Conservation (phyloP, 2,329 filamentous ascomycete species). For the Colletotrichum eleusines region DNA sequence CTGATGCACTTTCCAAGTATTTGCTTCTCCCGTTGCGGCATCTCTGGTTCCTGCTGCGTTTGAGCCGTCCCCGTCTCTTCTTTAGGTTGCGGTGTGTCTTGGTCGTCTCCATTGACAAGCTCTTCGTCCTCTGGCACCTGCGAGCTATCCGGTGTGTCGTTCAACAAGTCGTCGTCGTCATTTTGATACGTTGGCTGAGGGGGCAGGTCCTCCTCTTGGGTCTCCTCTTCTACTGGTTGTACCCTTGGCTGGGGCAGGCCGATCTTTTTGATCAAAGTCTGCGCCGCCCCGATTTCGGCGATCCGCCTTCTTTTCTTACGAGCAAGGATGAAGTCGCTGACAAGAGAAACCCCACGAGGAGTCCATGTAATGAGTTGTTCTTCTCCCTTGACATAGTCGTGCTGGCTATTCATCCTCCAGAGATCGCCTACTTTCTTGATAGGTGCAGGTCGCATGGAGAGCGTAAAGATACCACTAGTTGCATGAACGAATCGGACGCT, state of each 20-base stretch:
- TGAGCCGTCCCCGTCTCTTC: slow-evolving; percentile 44
- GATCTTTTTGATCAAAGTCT: slow-evolving; percentile 73
- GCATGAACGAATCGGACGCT: slow-evolving; percentile 88
- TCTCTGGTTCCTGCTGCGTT: slow-evolving; percentile 49
- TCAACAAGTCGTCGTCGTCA: slow-evolving; percentile 68
- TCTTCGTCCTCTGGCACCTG: slow-evolving; percentile 54
- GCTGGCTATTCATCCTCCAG: slow-evolving; percentile 95
- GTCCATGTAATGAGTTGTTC: slow-evolving; percentile 88
- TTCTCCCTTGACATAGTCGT: slow-evolving; percentile 97
- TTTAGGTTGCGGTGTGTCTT: slow-evolving; percentile 45
- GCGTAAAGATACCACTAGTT: slow-evolving; percentile 85
- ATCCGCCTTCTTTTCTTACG: slow-evolving; percentile 80
- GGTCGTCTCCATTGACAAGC: slow-evolving; percentile 43
- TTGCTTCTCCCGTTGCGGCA: slow-evolving; percentile 59
- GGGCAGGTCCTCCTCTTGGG: slow-evolving; percentile 52
- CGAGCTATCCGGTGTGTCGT: slow-evolving; percentile 67
- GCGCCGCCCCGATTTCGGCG: slow-evolving; percentile 83
- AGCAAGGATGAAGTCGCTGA: slow-evolving; percentile 86
- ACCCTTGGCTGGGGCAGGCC: slow-evolving; percentile 59
- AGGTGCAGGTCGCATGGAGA: slow-evolving; percentile 87
- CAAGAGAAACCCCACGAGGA: slow-evolving; percentile 88
- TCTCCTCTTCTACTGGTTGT: slow-evolving; percentile 50
- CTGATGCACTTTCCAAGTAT: slow-evolving; percentile 69
- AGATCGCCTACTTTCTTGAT: slow-evolving; percentile 93
- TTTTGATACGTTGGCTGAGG: slow-evolving; percentile 59